These are phyloP conservation scores for Trichocomaceae sp. DNA, from an alignment of 2,329 filamentous ascomycete species.

Conservation along the genomic window DNA sequence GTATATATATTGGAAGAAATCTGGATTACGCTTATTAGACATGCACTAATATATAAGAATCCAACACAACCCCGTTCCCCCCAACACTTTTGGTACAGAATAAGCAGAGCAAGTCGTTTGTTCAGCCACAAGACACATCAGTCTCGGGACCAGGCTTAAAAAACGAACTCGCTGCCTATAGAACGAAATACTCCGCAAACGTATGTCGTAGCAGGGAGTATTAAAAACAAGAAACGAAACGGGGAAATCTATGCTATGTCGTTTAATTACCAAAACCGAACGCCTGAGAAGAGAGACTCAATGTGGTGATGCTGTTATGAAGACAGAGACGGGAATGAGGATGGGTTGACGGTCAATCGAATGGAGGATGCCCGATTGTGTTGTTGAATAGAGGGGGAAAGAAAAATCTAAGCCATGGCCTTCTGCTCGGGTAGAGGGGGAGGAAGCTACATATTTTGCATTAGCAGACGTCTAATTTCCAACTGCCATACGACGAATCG, in stretches of 20 bases:
- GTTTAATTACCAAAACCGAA: conserved; percentile 29
- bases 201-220: neutral
- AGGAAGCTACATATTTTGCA: conserved; percentile 26
- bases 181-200: neutral
- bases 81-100: neutral
- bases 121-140: neutral
- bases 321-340: conserved; percentile 13
- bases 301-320: conserved; percentile 15
- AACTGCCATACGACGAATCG: neutral
- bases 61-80: conserved; percentile 1
- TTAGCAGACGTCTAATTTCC: neutral
- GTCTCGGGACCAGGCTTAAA: too few relatives aligned
- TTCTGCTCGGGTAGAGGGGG: conserved; percentile 32
- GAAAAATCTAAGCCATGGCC: conserved; percentile 27
- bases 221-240: conserved; percentile 13
- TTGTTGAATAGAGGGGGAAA: neutral
- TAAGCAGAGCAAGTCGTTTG: neutral
- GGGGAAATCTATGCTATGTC: conserved; percentile 32
- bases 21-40: conserved; percentile 1
- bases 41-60: conserved; percentile 6
- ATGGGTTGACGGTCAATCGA: conserved; percentile 12
- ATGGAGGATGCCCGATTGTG: conserved; percentile 7
- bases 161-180: neutral
- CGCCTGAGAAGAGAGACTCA: conserved; percentile 34
- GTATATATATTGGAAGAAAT: neutral